Evolutionary conservation across 176 grass and related monocot species (phyloP).

Genomic region (Poa annua): DNA sequence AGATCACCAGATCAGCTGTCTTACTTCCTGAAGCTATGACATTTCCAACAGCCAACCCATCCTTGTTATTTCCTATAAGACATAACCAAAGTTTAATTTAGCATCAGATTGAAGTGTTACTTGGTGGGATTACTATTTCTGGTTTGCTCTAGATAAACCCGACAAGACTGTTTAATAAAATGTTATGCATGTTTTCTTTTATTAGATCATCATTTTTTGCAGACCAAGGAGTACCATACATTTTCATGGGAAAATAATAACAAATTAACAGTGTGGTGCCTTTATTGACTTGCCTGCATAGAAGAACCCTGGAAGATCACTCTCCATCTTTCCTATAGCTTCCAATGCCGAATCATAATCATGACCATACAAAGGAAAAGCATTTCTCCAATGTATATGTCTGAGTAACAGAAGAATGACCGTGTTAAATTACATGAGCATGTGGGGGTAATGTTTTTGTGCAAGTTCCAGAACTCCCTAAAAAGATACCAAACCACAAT

Average conservation of each 20-base stretch:
- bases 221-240: not conserved
- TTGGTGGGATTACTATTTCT: constrained; percentile 2
- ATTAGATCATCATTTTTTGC: not conserved
- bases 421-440: constrained; percentile 23
- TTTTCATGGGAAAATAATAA: constrained; percentile 4
- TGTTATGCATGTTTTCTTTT: not conserved
- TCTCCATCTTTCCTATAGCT: constrained; percentile 97
- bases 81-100: constrained; percentile 29
- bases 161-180: not conserved
- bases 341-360: constrained; percentile 77
- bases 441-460: not conserved
- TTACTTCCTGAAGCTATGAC: constrained; percentile 87
- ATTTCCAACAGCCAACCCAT: constrained; percentile 88
- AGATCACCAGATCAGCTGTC: constrained; percentile 76
- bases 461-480: not conserved
- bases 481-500: constrained; percentile 17
- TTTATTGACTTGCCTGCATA: constrained; percentile 80
- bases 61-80: constrained; percentile 89
- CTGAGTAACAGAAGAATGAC: constrained; percentile 51
- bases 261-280: not conserved
- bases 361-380: constrained; percentile 90
- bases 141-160: not conserved
- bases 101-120: not conserved
- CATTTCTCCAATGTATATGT: constrained; percentile 94
- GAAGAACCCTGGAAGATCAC: constrained; percentile 93